Percentiles rank a stretch among this genome's conserved stretches.
These are phyloP conservation scores for Polygonum maritimum DNA, from an alignment of 148 eudicot genomes.

Conservation along the genomic window DNA sequence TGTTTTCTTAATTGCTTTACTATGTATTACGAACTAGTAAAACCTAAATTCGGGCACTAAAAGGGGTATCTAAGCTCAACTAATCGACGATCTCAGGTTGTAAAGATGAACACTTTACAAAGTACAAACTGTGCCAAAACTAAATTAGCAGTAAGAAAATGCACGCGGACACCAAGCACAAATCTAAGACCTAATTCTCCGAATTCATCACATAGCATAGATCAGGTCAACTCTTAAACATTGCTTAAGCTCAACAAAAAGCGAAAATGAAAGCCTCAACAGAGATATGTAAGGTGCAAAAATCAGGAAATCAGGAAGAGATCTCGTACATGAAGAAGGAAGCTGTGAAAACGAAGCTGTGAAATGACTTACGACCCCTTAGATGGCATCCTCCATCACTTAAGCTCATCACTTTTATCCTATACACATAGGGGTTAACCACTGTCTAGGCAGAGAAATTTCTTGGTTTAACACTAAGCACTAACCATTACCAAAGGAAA, in stretches of 20 bases:
- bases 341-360: constrained; percentile 69
- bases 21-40: too few relatives aligned
- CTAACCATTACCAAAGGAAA: too few relatives aligned
- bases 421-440: too few relatives aligned
- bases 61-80: too few relatives aligned
- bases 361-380: too few relatives aligned
- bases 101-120: neutral
- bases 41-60: too few relatives aligned
- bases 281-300: neutral
- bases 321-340: constrained; percentile 76
- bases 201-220: neutral
- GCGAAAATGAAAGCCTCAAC: neutral
- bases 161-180: neutral
- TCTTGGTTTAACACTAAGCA: too few relatives aligned
- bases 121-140: neutral
- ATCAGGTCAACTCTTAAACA: neutral
- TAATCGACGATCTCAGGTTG: too few relatives aligned
- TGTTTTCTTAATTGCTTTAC: too few relatives aligned
- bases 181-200: neutral
- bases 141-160: neutral
- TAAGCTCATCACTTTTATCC: too few relatives aligned
- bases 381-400: too few relatives aligned
- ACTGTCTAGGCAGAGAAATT: too few relatives aligned
- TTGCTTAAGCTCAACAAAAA: neutral
- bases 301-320: neutral